A percentile compares a stretch with the other conserved stretches of the same genome.
phyloP scores from a whole-genome alignment of 2,329 filamentous ascomycete genomes.

The Calonectria leucothoes region DNA sequence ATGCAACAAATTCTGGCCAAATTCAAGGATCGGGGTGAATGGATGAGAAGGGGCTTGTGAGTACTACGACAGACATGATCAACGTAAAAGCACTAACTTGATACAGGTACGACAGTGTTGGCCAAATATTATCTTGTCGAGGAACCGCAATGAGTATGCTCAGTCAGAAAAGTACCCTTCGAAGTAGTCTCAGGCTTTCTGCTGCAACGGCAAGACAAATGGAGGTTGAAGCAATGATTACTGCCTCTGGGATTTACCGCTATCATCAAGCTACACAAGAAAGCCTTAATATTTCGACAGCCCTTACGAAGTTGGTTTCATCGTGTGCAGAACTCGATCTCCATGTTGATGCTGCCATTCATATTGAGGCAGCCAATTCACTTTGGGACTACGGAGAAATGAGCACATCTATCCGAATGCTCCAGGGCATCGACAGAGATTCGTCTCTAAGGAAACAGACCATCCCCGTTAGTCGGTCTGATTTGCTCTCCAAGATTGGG shows the following conservation, averaged over 20 bases:
- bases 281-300: constrained; percentile 85
- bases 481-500: constrained; percentile 87
- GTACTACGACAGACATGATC: constrained; percentile 36
- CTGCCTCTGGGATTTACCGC: constrained; percentile 80
- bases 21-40: constrained; percentile 75
- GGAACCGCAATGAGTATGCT: constrained; percentile 86
- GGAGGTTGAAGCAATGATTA: constrained; percentile 81
- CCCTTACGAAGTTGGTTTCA: constrained; percentile 80
- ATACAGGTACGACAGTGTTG: constrained; percentile 78
- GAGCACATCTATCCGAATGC: constrained; percentile 87
- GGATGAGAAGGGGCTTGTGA: constrained; percentile 87
- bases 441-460: constrained; percentile 74
- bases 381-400: constrained; percentile 96
- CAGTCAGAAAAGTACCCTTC: constrained; percentile 74
- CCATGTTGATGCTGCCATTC: constrained; percentile 79
- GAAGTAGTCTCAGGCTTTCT: constrained; percentile 70
- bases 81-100: constrained; percentile 20
- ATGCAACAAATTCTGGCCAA: constrained; percentile 70
- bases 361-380: constrained; percentile 87
- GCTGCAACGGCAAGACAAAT: constrained; percentile 73
- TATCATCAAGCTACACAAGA: constrained; percentile 87
- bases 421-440: constrained; percentile 76
- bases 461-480: constrained; percentile 78
- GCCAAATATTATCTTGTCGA: constrained; percentile 83
- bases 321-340: constrained; percentile 78